Percentiles rank a stretch among this genome's conserved stretches.
These are phyloP conservation scores for Cucurbita maxima DNA, from an alignment of 306 rosid genomes.

Conservation along the genomic window DNA sequence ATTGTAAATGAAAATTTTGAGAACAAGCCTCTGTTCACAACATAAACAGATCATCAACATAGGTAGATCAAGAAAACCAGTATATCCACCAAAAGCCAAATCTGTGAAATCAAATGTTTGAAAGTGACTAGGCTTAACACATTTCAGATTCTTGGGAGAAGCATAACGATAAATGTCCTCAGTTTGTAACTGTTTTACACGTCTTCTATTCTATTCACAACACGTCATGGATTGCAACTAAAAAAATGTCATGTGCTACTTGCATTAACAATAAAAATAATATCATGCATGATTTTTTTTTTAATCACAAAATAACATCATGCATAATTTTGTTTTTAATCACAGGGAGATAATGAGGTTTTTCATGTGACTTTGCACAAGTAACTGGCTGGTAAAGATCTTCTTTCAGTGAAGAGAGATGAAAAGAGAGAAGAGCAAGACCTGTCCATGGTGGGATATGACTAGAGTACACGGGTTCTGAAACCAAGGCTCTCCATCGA, in stretches of 20 bases:
- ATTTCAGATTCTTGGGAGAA: neutral
- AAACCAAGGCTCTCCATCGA: constrained; percentile 98
- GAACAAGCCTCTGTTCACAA: neutral
- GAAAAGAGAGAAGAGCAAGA: constrained; percentile 19
- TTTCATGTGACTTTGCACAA: neutral
- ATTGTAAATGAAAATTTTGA: neutral
- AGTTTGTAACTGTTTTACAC: neutral
- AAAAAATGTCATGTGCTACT: neutral
- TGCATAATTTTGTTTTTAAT: neutral
- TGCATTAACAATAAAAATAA: neutral
- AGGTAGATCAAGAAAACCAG: neutral
- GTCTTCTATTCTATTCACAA: neutral
- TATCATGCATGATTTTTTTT: neutral
- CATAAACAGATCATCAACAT: neutral
- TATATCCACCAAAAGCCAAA: neutral
- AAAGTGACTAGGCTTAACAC: neutral
- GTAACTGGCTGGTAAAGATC: neutral
- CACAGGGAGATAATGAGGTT: neutral
- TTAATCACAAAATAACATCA: neutral
- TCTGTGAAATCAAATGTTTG: neutral
- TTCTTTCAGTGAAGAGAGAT: neutral
- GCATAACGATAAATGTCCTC: neutral
- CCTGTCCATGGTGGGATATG: constrained; percentile 95
- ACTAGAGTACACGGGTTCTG: constrained; percentile 61
- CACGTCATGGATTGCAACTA: neutral